Percentiles rank a stretch among this genome's conserved stretches.
These are phyloP conservation scores for Cercospora janseana DNA, from an alignment of 2,329 filamentous ascomycete genomes.

Conservation along the genomic window DNA sequence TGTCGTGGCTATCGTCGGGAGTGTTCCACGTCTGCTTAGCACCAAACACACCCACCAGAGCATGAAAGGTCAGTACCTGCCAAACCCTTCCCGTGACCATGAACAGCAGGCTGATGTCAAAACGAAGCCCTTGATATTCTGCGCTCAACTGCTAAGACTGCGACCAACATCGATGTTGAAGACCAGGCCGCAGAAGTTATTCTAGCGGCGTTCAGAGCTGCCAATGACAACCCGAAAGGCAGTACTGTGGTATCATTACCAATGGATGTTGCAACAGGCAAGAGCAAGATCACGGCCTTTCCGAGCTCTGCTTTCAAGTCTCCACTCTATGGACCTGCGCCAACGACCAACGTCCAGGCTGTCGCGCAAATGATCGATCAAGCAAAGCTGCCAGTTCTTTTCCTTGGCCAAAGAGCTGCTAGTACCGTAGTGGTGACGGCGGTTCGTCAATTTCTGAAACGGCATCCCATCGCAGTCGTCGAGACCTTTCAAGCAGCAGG, in stretches of 20 bases:
- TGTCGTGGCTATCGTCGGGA: conserved; percentile 51
- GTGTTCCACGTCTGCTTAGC: conserved; percentile 46
- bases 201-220: conserved; percentile 47
- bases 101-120: neutral
- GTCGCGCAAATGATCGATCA: conserved; percentile 39
- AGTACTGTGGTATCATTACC: conserved; percentile 47
- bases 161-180: conserved; percentile 45
- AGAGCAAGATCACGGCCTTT: conserved; percentile 44
- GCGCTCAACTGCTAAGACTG: conserved; percentile 46
- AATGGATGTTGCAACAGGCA: conserved; percentile 46
- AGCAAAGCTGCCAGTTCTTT: conserved; percentile 44
- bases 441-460: conserved; percentile 44
- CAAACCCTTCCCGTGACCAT: neutral
- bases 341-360: conserved; percentile 34
- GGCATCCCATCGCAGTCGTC: conserved; percentile 48
- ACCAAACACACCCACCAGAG: conserved; percentile 51
- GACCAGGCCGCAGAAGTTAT: conserved; percentile 51
- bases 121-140: conserved; percentile 44
- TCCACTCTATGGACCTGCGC: conserved; percentile 44
- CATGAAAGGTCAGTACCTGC: conserved; percentile 34
- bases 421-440: conserved; percentile 43
- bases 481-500: conserved; percentile 54
- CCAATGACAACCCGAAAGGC: conserved; percentile 44
- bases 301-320: conserved; percentile 42
- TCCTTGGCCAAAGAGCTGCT: conserved; percentile 48